phyloP scores from a whole-genome alignment of 257 asterid species.

The Verbascum thapsus region DNA sequence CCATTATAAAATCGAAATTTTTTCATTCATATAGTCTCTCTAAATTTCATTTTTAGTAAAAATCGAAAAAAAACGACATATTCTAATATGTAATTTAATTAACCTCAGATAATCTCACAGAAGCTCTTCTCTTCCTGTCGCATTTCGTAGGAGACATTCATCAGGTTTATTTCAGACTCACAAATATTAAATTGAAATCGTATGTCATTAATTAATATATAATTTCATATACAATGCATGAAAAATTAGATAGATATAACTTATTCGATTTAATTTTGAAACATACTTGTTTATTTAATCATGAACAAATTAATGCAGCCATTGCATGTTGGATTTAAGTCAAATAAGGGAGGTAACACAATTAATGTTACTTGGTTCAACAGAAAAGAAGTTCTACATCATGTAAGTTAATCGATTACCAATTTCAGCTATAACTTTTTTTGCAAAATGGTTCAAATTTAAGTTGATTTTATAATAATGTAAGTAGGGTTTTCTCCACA shows the following conservation, averaged over 20 bases:
- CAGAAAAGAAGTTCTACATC: conserved; percentile 30
- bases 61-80: too few species aligned
- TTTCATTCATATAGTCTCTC: too few species aligned
- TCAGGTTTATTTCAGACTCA: conserved; percentile 28
- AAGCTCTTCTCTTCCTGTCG: conserved; percentile 37
- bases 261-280: neutral
- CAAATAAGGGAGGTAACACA: conserved; percentile 40
- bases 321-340: conserved; percentile 35
- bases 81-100: neutral
- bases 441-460: too few species aligned
- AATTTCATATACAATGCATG: too few species aligned
- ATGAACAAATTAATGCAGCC: conserved; percentile 30
- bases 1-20: conserved; percentile 11
- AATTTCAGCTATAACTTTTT: neutral
- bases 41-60: neutral
- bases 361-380: conserved; percentile 37
- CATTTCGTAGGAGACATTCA: conserved; percentile 43
- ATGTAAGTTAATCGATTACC: conserved; percentile 19
- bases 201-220: too few species aligned
- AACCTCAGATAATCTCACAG: conserved; percentile 37
- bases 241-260: too few species aligned
- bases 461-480: too few species aligned
- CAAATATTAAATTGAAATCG: too few species aligned
- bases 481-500: too few species aligned
- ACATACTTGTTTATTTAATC: neutral